Evolutionary conservation across 2,329 filamentous ascomycete genomes (phyloP).

Genomic region (Hypoxylon sp.): DNA sequence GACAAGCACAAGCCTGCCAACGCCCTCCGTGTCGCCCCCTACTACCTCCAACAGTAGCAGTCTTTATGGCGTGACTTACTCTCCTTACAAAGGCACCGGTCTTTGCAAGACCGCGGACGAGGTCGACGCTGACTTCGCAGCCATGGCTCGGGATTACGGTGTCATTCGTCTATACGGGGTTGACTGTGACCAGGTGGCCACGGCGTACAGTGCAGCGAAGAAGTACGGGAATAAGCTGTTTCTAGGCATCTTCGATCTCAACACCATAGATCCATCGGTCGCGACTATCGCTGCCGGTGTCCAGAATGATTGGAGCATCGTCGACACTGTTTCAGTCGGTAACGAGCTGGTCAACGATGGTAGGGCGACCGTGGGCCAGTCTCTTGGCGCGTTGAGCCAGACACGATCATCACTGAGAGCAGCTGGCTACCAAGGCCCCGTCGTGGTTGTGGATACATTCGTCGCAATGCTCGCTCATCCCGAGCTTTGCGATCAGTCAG

Average conservation of each 20-base stretch:
- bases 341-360: slow-evolving; percentile 81
- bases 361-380: slow-evolving; percentile 57
- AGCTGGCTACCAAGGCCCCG: slow-evolving; percentile 73
- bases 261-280: slow-evolving; percentile 64
- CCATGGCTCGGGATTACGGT: slow-evolving; percentile 61
- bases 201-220: slow-evolving; percentile 68
- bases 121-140: slow-evolving; percentile 70
- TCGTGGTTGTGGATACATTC: slow-evolving; percentile 84
- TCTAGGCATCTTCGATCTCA: slow-evolving; percentile 74
- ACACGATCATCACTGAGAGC: slow-evolving; percentile 65
- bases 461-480: slow-evolving; percentile 71
- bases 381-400: slow-evolving; percentile 64
- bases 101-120: slow-evolving; percentile 72
- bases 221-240: slow-evolving; percentile 74
- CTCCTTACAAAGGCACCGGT: slow-evolving; percentile 59
- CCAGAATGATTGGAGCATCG: slow-evolving; percentile 68
- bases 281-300: slow-evolving; percentile 66
- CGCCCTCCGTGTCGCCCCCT: slow-evolving; percentile 22
- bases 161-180: slow-evolving; percentile 80
- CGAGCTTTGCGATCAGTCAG: slow-evolving; percentile 73
- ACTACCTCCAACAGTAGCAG: slow-evolving; percentile 19
- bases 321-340: slow-evolving; percentile 78
- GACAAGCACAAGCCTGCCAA: slow-evolving; percentile 4
- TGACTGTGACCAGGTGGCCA: slow-evolving; percentile 76
- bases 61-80: slow-evolving; percentile 57